Conservation (phyloP, 345 rosid genomes). For the Mercurialis annua region DNA sequence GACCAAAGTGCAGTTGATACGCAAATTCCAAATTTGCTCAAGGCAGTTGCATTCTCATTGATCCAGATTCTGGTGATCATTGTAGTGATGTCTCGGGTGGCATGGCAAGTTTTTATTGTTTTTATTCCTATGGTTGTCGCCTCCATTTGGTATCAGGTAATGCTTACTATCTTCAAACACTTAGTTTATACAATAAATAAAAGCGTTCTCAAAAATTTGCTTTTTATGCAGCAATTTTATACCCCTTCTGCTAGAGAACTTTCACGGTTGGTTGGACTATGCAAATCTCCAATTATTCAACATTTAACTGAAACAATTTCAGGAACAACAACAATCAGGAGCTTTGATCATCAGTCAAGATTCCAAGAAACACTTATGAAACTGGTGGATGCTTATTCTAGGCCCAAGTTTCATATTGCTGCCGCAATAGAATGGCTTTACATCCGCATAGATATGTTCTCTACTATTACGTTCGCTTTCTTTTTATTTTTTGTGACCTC, state of each 20-base stretch:
- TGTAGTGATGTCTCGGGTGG: constrained; percentile 73
- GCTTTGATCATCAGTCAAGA: constrained; percentile 66
- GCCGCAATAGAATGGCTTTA: constrained; percentile 71
- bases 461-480: constrained; percentile 48
- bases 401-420: constrained; percentile 44
- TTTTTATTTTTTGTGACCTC: constrained; percentile 55
- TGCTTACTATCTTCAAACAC: neutral
- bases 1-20: constrained; percentile 63
- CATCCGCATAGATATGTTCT: constrained; percentile 60
- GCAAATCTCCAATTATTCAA: constrained; percentile 67
- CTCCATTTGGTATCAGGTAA: constrained; percentile 77
- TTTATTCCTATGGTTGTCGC: constrained; percentile 55
- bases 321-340: constrained; percentile 58
- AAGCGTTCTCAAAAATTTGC: constrained; percentile 7
- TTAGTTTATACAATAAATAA: no score
- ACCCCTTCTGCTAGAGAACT: constrained; percentile 67
- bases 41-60: constrained; percentile 39
- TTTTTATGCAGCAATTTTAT: constrained; percentile 54
- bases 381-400: constrained; percentile 46
- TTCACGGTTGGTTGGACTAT: constrained; percentile 55
- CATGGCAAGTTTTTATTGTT: constrained; percentile 67
- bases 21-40: constrained; percentile 41
- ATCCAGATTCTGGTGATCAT: constrained; percentile 64
- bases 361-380: constrained; percentile 52
- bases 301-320: constrained; percentile 73